Percentiles rank a stretch among this genome's conserved stretches.
These are phyloP conservation scores for Macroventuria anomochaeta DNA, from an alignment of 2,329 filamentous ascomycete species.

Conservation along the genomic window DNA sequence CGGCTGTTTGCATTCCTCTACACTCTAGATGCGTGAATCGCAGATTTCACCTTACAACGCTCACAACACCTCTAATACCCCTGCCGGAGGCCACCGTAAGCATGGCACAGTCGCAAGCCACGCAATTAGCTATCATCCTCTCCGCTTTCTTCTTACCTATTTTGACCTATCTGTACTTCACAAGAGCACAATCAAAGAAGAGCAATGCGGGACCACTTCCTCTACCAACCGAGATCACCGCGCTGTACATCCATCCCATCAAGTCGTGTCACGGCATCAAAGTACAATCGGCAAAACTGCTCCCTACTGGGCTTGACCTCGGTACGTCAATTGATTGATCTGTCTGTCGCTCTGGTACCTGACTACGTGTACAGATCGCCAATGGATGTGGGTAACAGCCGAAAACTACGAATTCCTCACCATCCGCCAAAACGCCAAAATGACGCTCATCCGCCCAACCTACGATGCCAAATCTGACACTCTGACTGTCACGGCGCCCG, in stretches of 20 bases:
- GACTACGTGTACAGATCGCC: constrained; percentile 56
- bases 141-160: constrained; percentile 40
- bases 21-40: constrained; percentile 7
- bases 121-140: constrained; percentile 35
- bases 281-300: constrained; percentile 59
- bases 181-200: constrained; percentile 18
- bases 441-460: constrained; percentile 67
- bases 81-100: not conserved
- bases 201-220: constrained; percentile 37
- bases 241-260: constrained; percentile 67
- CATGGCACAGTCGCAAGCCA: constrained; percentile 36
- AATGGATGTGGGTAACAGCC: constrained; percentile 70
- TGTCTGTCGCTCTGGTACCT: not conserved
- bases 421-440: constrained; percentile 65
- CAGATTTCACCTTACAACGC: not conserved
- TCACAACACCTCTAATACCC: not conserved
- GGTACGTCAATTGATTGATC: constrained; percentile 23
- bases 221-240: constrained; percentile 52
- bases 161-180: constrained; percentile 40
- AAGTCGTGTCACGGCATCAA: constrained; percentile 70
- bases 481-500: constrained; percentile 58
- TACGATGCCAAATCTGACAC: constrained; percentile 55
- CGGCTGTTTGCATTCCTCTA: constrained; percentile 12
- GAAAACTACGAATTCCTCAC: constrained; percentile 64
- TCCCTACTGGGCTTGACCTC: constrained; percentile 64